Evolutionary conservation across 139 green algal species (phyloP), one percentile per base, ranked within the genome.

Genomic region (Picochlorum sp.): DNA sequence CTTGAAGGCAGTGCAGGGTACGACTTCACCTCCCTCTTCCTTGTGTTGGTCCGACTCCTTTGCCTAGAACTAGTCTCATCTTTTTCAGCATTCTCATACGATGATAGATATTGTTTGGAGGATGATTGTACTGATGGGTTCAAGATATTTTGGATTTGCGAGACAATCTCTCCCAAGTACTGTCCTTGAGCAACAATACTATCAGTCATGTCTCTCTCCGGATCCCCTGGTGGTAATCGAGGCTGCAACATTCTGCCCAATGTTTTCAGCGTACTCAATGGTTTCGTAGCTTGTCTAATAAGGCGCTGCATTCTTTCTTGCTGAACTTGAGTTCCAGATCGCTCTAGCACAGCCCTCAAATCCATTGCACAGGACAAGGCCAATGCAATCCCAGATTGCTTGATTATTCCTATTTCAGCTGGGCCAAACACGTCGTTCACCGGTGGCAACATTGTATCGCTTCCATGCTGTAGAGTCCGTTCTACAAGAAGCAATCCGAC

Each of bases 401-500:
- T 79, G 24, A 90, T 59, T 14, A 64, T 66, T 30, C 60, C 60
- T 41, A 86, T 41, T 49, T 77, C 81, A 20, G 37, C 20, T 14
- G 62, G 49, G 9, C 58, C 50, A 34, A 72, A 58, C 16, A 71
- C 24, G 24, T 65, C 45, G 38, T 45, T 55, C 2, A 55, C 49
- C 21, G 59, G 62, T 56, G 65, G 57, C 60, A 47, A 49, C 58
- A 44, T 26, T 70, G 52, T 58, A 26, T 24, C 31, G 34, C 16
- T 6, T 2, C 26, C 34, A 11, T 54, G n/a, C 20, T 58, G 18
- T 23, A 44, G 14, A 26, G 38, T 31, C 7, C 65, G 23, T 65
- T 89, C 81, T 18, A 80, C 78, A 13, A 86, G 74, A 30, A 88
- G 49, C 38, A 88, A 60, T 2, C 83, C 81, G 21, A 89, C 73